These are phyloP conservation scores for Peronospora belbahrii DNA, from an alignment of 352 stramenopile genomes.

Conservation along the genomic window DNA sequence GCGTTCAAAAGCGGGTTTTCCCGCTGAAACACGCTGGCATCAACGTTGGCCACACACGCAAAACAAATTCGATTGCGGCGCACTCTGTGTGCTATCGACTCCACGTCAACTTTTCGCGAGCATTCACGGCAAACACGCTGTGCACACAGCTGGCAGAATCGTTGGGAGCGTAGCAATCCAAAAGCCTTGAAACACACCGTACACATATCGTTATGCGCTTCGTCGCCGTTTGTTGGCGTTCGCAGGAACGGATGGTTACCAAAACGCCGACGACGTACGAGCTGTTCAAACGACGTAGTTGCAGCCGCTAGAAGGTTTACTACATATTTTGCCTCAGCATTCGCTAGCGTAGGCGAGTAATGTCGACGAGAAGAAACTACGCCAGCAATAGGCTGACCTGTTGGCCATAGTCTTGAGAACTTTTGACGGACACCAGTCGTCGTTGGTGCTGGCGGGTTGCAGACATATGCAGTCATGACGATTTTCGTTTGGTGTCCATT, in stretches of 20 bases:
- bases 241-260: constrained; percentile 43
- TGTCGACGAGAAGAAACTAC: constrained; percentile 1
- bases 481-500: constrained; percentile 46
- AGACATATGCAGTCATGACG: constrained; percentile 52
- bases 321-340: constrained; percentile 40
- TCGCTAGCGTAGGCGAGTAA: constrained; percentile 7
- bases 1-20: constrained; percentile 20
- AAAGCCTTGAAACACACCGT: constrained; percentile 45
- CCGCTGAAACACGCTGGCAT: constrained; percentile 39
- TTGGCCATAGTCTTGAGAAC: constrained; percentile 15
- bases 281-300: constrained; percentile 41
- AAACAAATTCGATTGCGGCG: constrained; percentile 58
- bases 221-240: constrained; percentile 23
- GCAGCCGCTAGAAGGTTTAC: constrained; percentile 44
- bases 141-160: constrained; percentile 62
- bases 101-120: constrained; percentile 62
- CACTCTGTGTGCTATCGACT: constrained; percentile 36
- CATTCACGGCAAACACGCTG: constrained; percentile 54
- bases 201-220: constrained; percentile 28
- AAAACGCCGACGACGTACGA: constrained; percentile 51
- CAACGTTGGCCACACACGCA: constrained; percentile 45
- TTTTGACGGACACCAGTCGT: neutral
- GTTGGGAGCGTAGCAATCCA: constrained; percentile 40
- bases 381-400: neutral
- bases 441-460: constrained; percentile 2